These are phyloP conservation scores for Talaromyces rugulosus DNA, from an alignment of 2,329 filamentous ascomycete genomes.

Conservation along the genomic window DNA sequence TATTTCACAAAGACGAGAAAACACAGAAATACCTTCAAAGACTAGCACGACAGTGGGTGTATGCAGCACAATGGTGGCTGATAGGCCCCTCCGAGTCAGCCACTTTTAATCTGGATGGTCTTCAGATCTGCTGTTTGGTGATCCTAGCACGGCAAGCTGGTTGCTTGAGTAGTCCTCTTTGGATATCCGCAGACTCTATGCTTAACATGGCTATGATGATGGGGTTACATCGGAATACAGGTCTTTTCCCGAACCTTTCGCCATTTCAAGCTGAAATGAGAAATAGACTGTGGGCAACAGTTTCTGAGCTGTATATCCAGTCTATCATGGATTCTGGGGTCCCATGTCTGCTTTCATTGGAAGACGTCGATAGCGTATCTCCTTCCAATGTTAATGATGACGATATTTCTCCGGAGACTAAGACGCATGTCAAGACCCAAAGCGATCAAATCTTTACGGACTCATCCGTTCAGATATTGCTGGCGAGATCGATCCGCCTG, in stretches of 20 bases:
- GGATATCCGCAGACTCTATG: conserved; percentile 48
- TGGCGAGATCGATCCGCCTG: conserved; percentile 1
- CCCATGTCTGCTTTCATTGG: conserved; percentile 41
- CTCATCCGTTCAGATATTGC: conserved; percentile 8
- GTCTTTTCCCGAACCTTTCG: conserved; percentile 29
- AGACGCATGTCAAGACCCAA: neutral
- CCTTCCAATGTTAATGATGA: conserved; percentile 52
- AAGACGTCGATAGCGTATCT: conserved; percentile 46
- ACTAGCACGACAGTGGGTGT: conserved; percentile 23
- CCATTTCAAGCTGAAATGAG: conserved; percentile 45
- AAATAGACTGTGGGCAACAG: conserved; percentile 54
- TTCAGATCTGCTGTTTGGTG: conserved; percentile 33
- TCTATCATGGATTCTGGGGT: conserved; percentile 54
- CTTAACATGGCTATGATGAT: conserved; percentile 51
- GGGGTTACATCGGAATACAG: conserved; percentile 47
- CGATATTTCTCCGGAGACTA: conserved; percentile 29
- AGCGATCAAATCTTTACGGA: neutral
- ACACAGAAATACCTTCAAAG: conserved; percentile 10
- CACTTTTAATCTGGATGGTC: conserved; percentile 23
- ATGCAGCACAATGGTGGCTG: conserved; percentile 34
- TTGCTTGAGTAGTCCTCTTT: conserved; percentile 19
- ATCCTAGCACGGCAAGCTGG: conserved; percentile 27
- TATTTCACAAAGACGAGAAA: conserved; percentile 14
- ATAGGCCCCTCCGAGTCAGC: conserved; percentile 29
- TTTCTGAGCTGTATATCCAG: conserved; percentile 56